Base-by-base conservation (phyloP, 2,329 filamentous ascomycete species). In the Mollisiaceae sp. region DNA sequence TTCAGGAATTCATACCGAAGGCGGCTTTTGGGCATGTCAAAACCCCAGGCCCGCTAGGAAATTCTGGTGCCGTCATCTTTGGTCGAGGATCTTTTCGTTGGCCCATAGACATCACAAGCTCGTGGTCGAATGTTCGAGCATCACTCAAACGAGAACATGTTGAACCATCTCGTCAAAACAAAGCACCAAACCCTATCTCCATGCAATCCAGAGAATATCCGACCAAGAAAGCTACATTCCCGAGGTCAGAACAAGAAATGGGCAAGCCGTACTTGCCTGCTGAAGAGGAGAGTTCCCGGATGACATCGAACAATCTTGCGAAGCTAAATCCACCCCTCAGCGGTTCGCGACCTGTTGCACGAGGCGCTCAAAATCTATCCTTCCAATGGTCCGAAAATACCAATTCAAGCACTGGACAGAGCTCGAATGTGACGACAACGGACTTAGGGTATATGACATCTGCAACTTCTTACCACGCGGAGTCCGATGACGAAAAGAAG, bases 61-160 rank as follows among this genome's bases (percentile, higher is more conserved):
- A 41, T 43, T 43, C 35, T 24, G 56, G 56, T 27, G 56, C 56
- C 2, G 56, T 59, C 2, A 59, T 59, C 41, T 59, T 59, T 18
- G 56, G 56, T 24, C 56, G 43, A 43, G 56, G 47, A 4, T n/a
- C 43, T 52, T 52, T 22, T 18, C 47, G 20, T 5, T 52, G 47
- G 9, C 15, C 20, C 8, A 32, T 4, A 52, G 47, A 52, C 6
- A 9, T 52, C 20, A 27, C 11, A 14, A 27, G 11, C 47, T 27
- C 20, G 20, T 52, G 20, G 47, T 32, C 22, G 27, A 56, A 43
- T 54, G 35, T 56, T 22, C 60, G 60, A 24, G 18, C 27, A 5
- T 52, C 47, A 4, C 11, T 24, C 4, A 18, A 15, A 32, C 20
- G 43, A 45, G 8, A n/a, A 20, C 8, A n/a, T 8, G 18, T 45